Evolutionary conservation across 2,329 filamentous ascomycete genomes (phyloP).

Genomic region (Herpotrichia juniperi): DNA sequence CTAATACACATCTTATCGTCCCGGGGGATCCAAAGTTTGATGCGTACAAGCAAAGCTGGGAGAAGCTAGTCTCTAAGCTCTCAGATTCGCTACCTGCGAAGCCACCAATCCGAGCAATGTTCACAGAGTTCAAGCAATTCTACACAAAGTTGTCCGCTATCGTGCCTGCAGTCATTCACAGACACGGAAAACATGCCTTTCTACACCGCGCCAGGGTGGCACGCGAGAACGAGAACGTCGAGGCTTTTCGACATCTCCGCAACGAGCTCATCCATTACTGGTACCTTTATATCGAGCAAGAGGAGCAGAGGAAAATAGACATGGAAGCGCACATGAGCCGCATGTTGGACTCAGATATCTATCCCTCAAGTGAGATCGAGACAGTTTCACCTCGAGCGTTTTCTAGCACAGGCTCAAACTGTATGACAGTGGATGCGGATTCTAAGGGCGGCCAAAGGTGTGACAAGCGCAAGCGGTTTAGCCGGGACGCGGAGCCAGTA

Average conservation of each 20-base stretch:
- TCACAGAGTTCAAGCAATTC: conserved; percentile 41
- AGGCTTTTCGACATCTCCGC: conserved; percentile 29
- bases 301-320: conserved; percentile 26
- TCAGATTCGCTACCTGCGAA: conserved; percentile 16
- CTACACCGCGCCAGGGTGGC: conserved; percentile 43
- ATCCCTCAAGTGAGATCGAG: conserved; percentile 26
- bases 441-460: neutral
- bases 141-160: conserved; percentile 28
- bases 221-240: conserved; percentile 38
- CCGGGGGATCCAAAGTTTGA: conserved; percentile 25
- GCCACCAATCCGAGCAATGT: conserved; percentile 35
- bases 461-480: neutral
- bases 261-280: conserved; percentile 38
- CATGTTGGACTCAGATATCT: conserved; percentile 33
- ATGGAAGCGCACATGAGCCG: conserved; percentile 23
- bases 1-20: conserved; percentile 14
- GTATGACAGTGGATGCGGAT: conserved; percentile 10
- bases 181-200: conserved; percentile 24
- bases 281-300: conserved; percentile 31
- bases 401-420: neutral
- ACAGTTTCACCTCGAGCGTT: neutral
- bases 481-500: neutral
- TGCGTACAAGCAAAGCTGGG: conserved; percentile 29
- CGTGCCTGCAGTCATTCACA: conserved; percentile 17
- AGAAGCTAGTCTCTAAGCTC: conserved; percentile 16